A percentile compares a stretch with the other conserved stretches of the same genome.
These are phyloP conservation scores for Nasturtium officinale DNA, from an alignment of 345 rosid species.

Conservation along the genomic window DNA sequence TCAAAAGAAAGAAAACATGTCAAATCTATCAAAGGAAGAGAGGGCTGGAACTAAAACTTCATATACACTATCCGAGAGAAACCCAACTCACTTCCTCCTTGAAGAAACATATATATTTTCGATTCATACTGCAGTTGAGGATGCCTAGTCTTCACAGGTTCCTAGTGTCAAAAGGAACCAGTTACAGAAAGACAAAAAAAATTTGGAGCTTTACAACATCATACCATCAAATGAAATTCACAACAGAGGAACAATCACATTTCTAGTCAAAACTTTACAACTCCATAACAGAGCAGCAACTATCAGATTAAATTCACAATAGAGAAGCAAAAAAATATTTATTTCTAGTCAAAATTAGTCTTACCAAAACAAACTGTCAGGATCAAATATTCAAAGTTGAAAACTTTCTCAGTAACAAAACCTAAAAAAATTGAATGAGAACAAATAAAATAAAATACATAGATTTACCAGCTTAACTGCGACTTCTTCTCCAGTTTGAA, in stretches of 20 bases:
- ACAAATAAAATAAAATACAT: background rate
- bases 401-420: constrained; percentile 15
- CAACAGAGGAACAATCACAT: background rate
- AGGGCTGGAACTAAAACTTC: background rate
- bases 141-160: constrained; percentile 84
- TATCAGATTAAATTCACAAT: background rate
- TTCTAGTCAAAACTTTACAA: background rate
- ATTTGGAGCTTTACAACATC: background rate
- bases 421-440: background rate
- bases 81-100: constrained; percentile 82
- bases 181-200: background rate
- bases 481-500: constrained; percentile 85
- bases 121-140: constrained; percentile 93
- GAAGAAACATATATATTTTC: constrained; percentile 83
- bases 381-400: constrained; percentile 10
- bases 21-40: background rate
- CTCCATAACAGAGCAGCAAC: background rate
- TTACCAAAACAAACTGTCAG: background rate
- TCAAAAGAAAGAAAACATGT: constrained; percentile 7
- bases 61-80: constrained; percentile 3
- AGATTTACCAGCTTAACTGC: constrained; percentile 79
- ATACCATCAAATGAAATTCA: too few species aligned
- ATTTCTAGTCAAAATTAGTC: constrained; percentile 5
- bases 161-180: constrained; percentile 48
- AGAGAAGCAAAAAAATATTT: background rate